Base-by-base conservation (phyloP, 208 protist genomes). In the Phytomonas sp. region DNA sequence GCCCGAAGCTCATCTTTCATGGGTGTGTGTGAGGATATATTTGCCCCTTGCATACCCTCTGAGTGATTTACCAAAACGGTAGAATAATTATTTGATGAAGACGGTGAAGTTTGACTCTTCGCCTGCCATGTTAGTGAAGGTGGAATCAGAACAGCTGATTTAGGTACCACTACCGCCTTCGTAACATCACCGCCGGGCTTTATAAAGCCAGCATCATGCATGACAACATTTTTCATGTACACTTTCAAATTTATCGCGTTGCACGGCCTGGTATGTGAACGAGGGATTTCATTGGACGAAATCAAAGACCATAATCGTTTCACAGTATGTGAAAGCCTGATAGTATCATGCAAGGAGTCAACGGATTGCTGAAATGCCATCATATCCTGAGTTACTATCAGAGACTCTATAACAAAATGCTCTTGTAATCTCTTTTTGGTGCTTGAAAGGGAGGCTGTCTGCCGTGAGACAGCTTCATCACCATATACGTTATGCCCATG, bases 371-470 rank as follows among this genome's bases (percentile, higher is more conserved):
- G 75, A 33, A 83, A 86, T 0, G 79, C 77, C 5, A 82, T 65
- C 29, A 69, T 68, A 70, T 89, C 79, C 3, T 66, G 72, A 13
- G 71, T 60, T 26, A 93, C 60, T 34, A 85, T 43, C 13, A 82
- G 46, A 72, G 85, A 88, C 70, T 93, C 84, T 29, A 93, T 67
- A 6, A 81, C 78, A 64, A 93, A 89, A 33, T 83, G 80, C 36
- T 91, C 79, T n/a, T 88, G 82, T 34, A 82, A 82, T 8, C 40
- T 46, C 7, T 46, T 46, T 46, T 46, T 46, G 40, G 40, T 46
- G 40, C 11, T 46, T 20, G 40, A 46, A 46, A 23, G 40, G 40
- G 40, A 46, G 11, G n/a, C 5, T 37, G 4, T 30, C 4, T 20
- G n/a, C 15, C 26, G 59, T 26, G 59, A 29, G 62, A 20, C 29